phyloP scores from a whole-genome alignment of 1,284 basidiomycete species.

The Rhodotorula sp. region DNA sequence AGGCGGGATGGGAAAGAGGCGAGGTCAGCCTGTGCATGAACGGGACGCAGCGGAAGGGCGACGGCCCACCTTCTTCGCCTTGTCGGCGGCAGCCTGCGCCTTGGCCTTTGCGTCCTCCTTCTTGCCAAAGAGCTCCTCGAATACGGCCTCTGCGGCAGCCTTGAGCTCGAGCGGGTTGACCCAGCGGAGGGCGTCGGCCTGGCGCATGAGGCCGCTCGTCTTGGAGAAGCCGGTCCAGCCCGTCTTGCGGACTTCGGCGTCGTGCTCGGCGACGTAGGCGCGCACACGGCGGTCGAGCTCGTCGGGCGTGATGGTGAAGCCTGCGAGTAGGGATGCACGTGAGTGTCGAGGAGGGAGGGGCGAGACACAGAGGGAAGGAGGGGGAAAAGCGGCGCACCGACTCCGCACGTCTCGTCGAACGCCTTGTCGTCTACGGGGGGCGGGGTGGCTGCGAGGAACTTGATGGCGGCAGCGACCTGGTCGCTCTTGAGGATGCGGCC shows the following conservation, averaged over 20 bases:
- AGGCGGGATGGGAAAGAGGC: neutral
- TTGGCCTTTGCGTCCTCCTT: conserved; percentile 54
- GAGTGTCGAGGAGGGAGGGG: neutral
- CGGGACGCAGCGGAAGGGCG: neutral
- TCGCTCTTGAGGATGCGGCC: conserved; percentile 77
- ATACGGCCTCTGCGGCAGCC: conserved; percentile 75
- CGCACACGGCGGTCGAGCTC: conserved; percentile 67
- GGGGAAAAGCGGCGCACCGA: conserved; percentile 65
- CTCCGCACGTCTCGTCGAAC: conserved; percentile 81
- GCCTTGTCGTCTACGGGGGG: conserved; percentile 66
- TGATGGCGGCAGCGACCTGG: conserved; percentile 82
- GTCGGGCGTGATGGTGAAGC: conserved; percentile 72
- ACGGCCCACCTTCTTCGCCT: conserved; percentile 69
- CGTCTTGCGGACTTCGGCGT: conserved; percentile 53
- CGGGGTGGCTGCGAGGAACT: conserved; percentile 68
- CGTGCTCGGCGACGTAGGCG: conserved; percentile 58
- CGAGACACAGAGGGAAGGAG: neutral
- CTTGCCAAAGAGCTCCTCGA: conserved; percentile 73
- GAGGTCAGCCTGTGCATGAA: neutral
- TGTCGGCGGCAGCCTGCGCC: conserved; percentile 57
- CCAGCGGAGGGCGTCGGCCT: conserved; percentile 75
- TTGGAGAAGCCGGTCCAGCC: conserved; percentile 72
- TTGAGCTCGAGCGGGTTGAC: conserved; percentile 87
- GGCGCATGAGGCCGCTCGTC: conserved; percentile 70
- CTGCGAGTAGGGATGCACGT: conserved; percentile 54